phyloP scores from a whole-genome alignment of 2,329 filamentous ascomycete species.

The Orbilia javanica region DNA sequence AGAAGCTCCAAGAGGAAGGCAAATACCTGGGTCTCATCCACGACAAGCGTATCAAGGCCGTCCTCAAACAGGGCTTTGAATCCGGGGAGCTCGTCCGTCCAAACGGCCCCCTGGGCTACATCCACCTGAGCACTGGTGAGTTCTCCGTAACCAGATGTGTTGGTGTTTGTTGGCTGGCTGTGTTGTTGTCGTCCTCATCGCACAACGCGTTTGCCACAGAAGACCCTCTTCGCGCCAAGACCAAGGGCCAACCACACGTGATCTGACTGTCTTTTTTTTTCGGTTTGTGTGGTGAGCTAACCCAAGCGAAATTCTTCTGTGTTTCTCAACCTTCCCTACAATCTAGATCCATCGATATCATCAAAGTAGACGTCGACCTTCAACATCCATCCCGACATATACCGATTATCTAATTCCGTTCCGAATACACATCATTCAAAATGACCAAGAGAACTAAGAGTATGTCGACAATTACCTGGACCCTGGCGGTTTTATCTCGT shows the following conservation, averaged over 20 bases:
- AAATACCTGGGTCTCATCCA: conserved; percentile 12
- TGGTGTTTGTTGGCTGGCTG: background rate
- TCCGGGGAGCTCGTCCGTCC: conserved; percentile 6
- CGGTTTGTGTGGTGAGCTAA: conserved; percentile 36
- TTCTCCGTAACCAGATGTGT: background rate
- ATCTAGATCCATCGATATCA: conserved; percentile 42
- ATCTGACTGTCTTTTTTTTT: conserved; percentile 56
- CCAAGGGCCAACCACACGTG: conserved; percentile 49
- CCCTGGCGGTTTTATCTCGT: conserved; percentile 23
- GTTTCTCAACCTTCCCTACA: conserved; percentile 44
- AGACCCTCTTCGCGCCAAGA: conserved; percentile 5
- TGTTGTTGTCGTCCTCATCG: background rate
- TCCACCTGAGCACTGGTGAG: background rate
- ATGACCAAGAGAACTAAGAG: conserved; percentile 96
- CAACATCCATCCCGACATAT: conserved; percentile 60
- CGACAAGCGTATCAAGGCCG: conserved; percentile 3
- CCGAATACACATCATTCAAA: conserved; percentile 69
- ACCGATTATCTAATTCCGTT: conserved; percentile 47
- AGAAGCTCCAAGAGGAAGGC: conserved; percentile 1
- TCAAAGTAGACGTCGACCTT: conserved; percentile 21
- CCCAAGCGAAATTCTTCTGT: conserved; percentile 55
- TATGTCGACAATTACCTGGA: conserved; percentile 51
- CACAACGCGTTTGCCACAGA: background rate
- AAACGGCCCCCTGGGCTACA: conserved; percentile 1
- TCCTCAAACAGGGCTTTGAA: background rate